Base-by-base conservation (phyloP, 495 filamentous ascomycete genomes). In the Clavariopsis aquatica region DNA sequence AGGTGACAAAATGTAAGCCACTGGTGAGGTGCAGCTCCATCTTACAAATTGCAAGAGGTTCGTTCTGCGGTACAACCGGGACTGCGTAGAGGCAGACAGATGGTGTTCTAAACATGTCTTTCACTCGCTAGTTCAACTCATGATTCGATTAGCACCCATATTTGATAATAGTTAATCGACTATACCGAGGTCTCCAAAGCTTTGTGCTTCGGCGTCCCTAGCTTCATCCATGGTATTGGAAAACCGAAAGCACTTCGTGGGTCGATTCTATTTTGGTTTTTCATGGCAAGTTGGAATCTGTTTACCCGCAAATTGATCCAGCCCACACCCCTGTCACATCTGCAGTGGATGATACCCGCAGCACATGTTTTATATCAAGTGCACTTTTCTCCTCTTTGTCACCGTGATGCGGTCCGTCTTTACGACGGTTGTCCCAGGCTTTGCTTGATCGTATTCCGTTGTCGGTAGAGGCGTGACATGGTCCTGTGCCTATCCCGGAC, bases 251-350 rank as follows among this genome's bases (percentile, higher is more conserved):
- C 24, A 38, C 27, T 23, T 41, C n/a, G 24, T 17, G 12, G 24
- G 41, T 47, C 13, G 55, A 49, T 26, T 36, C 55, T 58, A 58
- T 58, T 58, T 58, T 47, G 19, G 55, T 47, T 28, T 20, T 28
- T 26, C 20, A 28, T 29, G 31, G 55, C 41, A 27, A 36, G 13
- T 28, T 46, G 38, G 13, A 17, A 58, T 4, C 36, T 58, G 10
- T 58, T 58, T 56, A 58, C 36, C 55, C 55, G 55, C 55, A 58
- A 29, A 58, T 58, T 58, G 38, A 28, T 27, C 22, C 19, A 23
- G 38, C 28, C 9, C 12, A 2, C 17, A 46, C 20, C 36, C 55
- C 19, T 45, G 53, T 36, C 5, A 20, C n/a, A 53, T 9, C 17
- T 1, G 27, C 31, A 41, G 34, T 23, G 31, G 52, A 38, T 41